These are phyloP conservation scores for Achlya hypogyna DNA, from an alignment of 352 stramenopile genomes.

Conservation along the genomic window DNA sequence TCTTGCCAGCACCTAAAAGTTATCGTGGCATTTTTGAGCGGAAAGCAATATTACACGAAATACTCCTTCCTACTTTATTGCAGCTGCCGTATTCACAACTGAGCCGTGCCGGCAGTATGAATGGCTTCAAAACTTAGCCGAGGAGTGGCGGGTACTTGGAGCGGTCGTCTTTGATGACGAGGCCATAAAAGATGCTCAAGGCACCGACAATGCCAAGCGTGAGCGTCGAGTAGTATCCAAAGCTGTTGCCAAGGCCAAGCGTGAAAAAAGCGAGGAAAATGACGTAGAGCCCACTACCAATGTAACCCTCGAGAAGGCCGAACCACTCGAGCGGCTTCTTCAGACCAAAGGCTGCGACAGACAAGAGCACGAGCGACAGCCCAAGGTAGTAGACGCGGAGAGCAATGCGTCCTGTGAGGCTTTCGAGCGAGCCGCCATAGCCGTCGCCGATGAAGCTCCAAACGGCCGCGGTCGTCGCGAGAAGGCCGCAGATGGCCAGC, in stretches of 20 bases:
- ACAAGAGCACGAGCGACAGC: constrained; percentile 1
- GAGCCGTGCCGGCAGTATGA: no score
- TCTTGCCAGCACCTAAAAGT: no score
- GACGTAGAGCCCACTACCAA: constrained; percentile 7
- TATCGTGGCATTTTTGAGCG: no score
- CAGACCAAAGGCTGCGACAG: neutral
- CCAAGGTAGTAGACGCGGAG: constrained; percentile 11
- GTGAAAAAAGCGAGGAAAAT: constrained; percentile 18
- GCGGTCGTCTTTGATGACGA: constrained; percentile 12
- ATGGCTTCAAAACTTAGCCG: no score
- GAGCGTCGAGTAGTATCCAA: constrained; percentile 4
- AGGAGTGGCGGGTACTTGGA: constrained; percentile 12
- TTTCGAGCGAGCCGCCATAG: neutral
- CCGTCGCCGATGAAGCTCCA: constrained; percentile 9
- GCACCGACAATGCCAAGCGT: neutral
- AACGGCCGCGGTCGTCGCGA: constrained; percentile 3
- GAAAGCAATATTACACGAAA: no score
- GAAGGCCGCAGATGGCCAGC: constrained; percentile 1
- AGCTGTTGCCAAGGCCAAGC: constrained; percentile 5
- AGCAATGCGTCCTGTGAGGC: neutral
- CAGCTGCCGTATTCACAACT: no score
- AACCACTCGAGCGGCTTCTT: constrained; percentile 19
- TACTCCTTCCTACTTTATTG: no score
- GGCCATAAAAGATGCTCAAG: constrained; percentile 9
- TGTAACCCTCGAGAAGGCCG: constrained; percentile 6